Percentiles rank a stretch among this genome's conserved stretches.
Evolutionary conservation across 1,139 yeast species (phyloP).

Genomic region (Saccharomycopsis phalli): DNA sequence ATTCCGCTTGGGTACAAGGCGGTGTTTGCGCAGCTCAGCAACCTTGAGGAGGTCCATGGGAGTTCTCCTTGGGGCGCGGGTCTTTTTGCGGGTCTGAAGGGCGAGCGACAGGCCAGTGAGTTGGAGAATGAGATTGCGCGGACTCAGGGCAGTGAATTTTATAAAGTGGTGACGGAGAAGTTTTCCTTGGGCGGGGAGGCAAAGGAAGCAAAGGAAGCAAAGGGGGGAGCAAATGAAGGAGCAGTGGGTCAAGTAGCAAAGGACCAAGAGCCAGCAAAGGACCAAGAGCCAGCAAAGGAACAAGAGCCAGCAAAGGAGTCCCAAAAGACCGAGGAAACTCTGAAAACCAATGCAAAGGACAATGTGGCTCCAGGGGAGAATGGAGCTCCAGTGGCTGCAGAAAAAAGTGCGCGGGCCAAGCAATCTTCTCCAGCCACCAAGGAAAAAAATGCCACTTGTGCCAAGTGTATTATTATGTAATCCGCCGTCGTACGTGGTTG

Average conservation of each 20-base stretch:
- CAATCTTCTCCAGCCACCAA: background rate
- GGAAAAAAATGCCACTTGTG: background rate
- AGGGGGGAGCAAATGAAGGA: background rate
- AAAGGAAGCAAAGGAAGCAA: conserved; percentile 1
- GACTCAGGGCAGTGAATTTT: conserved; percentile 51
- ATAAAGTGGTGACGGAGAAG: conserved; percentile 24
- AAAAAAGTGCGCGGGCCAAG: background rate
- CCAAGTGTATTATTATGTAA: background rate
- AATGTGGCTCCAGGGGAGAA: too few relatives aligned
- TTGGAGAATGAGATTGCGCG: conserved; percentile 57
- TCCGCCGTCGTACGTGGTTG: too few relatives aligned
- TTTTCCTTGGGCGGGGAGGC: background rate
- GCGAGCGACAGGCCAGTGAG: conserved; percentile 62
- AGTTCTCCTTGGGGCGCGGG: conserved; percentile 91
- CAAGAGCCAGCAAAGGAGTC: background rate
- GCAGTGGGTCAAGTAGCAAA: background rate
- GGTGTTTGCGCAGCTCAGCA: conserved; percentile 48
- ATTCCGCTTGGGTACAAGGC: conserved; percentile 75
- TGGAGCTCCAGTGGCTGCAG: too few relatives aligned
- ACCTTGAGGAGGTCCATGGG: conserved; percentile 67
- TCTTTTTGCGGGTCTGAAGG: conserved; percentile 68
- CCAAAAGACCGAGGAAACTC: too few relatives aligned
- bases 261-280: background rate
- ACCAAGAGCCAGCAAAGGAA: background rate
- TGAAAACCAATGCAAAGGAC: too few relatives aligned